Conservation (phyloP, 805 yeast genomes). For the Maudiozyma bulderi region DNA sequence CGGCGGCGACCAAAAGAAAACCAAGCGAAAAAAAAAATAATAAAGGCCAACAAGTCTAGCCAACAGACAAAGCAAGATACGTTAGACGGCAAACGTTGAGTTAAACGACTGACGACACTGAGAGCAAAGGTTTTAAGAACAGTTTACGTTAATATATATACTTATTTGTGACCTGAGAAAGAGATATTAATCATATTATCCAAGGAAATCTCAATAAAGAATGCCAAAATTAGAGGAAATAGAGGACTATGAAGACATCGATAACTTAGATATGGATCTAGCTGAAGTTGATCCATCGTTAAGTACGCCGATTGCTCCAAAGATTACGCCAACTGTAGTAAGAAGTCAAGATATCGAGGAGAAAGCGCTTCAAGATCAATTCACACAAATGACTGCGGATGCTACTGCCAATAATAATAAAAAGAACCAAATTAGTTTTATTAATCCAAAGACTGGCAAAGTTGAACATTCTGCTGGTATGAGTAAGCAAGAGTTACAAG, state of each 20-base stretch:
- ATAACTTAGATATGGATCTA: slow-evolving; percentile 85
- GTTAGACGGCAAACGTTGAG: too few relatives aligned
- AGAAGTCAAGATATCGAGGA: slow-evolving; percentile 47
- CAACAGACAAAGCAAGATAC: too few relatives aligned
- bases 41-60: too few relatives aligned
- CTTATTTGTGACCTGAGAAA: too few relatives aligned
- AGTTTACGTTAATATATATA: too few relatives aligned
- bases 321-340: slow-evolving; percentile 48
- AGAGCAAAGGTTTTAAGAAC: too few relatives aligned
- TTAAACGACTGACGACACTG: too few relatives aligned
- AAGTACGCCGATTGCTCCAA: slow-evolving; percentile 63
- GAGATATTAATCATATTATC: too few relatives aligned
- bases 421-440: slow-evolving; percentile 12
- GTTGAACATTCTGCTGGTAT: slow-evolving; percentile 26
- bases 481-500: slow-evolving; percentile 48
- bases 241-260: slow-evolving; percentile 73
- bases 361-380: background rate
- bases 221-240: slow-evolving; percentile 71
- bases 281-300: slow-evolving; percentile 77
- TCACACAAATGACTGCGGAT: background rate
- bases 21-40: too few relatives aligned
- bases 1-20: too few relatives aligned
- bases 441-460: slow-evolving; percentile 24
- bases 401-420: background rate
- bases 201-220: slow-evolving; percentile 5